These are phyloP conservation scores for Sporothrix protearum DNA, from an alignment of 2,329 filamentous ascomycete species.

Conservation along the genomic window DNA sequence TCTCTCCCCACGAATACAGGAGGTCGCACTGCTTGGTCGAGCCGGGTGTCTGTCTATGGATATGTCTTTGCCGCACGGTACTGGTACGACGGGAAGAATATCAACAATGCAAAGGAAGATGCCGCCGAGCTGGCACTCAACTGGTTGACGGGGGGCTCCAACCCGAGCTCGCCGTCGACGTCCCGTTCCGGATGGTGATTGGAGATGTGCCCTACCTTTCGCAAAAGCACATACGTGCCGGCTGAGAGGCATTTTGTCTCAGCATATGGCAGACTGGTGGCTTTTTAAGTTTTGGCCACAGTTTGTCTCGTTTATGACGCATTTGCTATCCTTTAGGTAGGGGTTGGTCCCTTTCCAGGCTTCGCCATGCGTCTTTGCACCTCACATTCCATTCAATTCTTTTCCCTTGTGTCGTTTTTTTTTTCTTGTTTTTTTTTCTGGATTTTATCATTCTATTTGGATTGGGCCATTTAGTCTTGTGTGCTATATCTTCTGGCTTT, in stretches of 20 bases:
- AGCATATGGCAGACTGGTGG: neutral
- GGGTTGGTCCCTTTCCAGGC: neutral
- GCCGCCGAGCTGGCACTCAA: conserved; percentile 77
- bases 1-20: conserved; percentile 47
- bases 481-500: neutral
- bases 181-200: conserved; percentile 38
- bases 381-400: neutral
- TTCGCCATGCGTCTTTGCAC: neutral
- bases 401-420: conserved; percentile 1
- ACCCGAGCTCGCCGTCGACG: conserved; percentile 42
- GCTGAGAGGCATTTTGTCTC: neutral
- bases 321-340: no score
- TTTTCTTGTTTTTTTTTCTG: neutral
- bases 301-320: neutral
- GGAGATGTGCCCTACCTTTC: neutral
- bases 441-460: neutral
- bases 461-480: neutral
- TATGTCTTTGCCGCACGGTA: conserved; percentile 67
- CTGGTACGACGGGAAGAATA: conserved; percentile 87
- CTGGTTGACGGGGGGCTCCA: conserved; percentile 46
- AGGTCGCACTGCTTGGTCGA: conserved; percentile 87
- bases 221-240: neutral
- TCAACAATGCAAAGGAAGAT: conserved; percentile 85
- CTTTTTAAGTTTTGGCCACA: neutral
- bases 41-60: conserved; percentile 68